These are phyloP conservation scores for Coemansia sp. DNA, from an alignment of 192 early-diverging fungal species.

Conservation along the genomic window DNA sequence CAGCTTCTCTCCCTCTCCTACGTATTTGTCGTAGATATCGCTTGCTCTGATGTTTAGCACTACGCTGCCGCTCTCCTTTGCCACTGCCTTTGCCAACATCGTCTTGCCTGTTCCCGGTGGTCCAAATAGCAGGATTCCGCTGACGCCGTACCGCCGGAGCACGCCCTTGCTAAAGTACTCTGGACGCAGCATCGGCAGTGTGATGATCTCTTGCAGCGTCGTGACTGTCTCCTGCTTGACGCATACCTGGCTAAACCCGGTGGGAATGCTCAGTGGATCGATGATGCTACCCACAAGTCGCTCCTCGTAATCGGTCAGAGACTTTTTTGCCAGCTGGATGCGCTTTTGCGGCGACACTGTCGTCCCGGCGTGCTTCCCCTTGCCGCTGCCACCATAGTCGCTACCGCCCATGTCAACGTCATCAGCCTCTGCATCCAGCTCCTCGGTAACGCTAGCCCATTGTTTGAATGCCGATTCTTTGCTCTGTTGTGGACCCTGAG, in stretches of 20 bases:
- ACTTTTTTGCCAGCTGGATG: slow-evolving; percentile 48
- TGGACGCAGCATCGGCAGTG: slow-evolving; percentile 74
- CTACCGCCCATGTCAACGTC: background rate
- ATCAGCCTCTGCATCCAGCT: slow-evolving; percentile 22
- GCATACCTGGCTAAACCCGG: slow-evolving; percentile 71
- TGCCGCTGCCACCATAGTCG: slow-evolving; percentile 2
- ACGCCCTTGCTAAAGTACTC: slow-evolving; percentile 74
- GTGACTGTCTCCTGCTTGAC: slow-evolving; percentile 76
- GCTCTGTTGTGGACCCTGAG: background rate
- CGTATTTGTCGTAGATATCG: slow-evolving; percentile 84
- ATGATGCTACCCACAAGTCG: slow-evolving; percentile 77
- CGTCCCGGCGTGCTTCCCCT: background rate
- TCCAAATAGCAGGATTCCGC: slow-evolving; percentile 81
- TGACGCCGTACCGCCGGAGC: slow-evolving; percentile 64
- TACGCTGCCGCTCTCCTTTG: slow-evolving; percentile 75
- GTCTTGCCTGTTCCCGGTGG: slow-evolving; percentile 89
- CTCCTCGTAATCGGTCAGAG: slow-evolving; percentile 68
- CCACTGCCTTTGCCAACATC: slow-evolving; percentile 80
- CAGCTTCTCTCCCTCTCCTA: slow-evolving; percentile 97
- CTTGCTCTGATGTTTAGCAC: slow-evolving; percentile 77
- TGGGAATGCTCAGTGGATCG: slow-evolving; percentile 61
- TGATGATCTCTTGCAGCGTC: slow-evolving; percentile 81
- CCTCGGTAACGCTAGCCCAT: slow-evolving; percentile 26
- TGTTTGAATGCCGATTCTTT: slow-evolving; percentile 7
- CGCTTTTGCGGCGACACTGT: slow-evolving; percentile 35